Evolutionary conservation across 768 basidiomycete species (phyloP), one percentile per base, ranked within the genome.

Genomic region (Omphalotus guepiniiformis): DNA sequence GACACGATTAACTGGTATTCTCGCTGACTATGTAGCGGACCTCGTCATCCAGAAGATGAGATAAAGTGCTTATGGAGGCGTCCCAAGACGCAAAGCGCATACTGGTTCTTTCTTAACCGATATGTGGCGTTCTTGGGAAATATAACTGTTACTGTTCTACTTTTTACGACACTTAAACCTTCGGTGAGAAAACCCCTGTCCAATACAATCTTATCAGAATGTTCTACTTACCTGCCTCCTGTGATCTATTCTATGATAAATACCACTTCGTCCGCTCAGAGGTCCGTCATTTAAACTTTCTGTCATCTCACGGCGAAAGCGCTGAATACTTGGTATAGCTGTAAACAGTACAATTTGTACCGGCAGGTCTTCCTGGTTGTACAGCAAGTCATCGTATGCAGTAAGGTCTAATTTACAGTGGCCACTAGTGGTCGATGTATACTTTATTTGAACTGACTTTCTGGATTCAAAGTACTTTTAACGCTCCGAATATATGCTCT

Each of bases 401-500:
- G 70, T 71, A 46, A 22, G 67, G 51, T 29, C 16, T 11, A 16
- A 16, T 36, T 19, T 42, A 16, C 26, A 13, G 23, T 4, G 26
- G 16, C 26, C 15, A 26, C 26, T 28, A 28, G 29, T 9, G 12
- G 15, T 15, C 29, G 6, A 18, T 13, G 11, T n/a, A 32, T 43
- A 32, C 27, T 40, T 13, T 19, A 25, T 7, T 12, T 41, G 19
- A 27, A 8, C 1, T 15, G 8, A n/a, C 22, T 7, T 15, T 12
- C 6, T n/a, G 8, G 39, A 30, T 9, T 15, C 15, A n/a, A 11
- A 77, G 74, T 66, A 48, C 67, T 73, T 25, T 63, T 79, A 23
- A 68, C 69, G 11, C 57, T 76, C 34, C 73, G 79, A 32, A 73
- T 73, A 42, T 74, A 71, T 48, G 79, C 80, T 4, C 57, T 82